phyloP scores from a whole-genome alignment of 2,329 filamentous ascomycete genomes.

The Alternaria triticina region DNA sequence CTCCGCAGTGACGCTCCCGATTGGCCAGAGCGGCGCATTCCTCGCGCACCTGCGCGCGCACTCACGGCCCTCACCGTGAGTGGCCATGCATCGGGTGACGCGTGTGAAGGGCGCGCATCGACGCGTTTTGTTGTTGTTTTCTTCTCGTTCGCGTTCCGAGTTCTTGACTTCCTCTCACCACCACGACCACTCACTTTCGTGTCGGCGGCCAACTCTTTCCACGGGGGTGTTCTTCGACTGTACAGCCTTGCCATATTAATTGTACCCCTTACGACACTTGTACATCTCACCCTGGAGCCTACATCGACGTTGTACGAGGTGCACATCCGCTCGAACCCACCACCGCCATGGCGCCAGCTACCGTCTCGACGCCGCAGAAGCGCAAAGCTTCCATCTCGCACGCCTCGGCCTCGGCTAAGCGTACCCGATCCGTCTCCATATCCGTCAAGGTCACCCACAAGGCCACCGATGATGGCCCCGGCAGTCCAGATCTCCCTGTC shows the following conservation, averaged over 20 bases:
- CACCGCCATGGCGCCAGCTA: not conserved
- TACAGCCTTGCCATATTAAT: not conserved
- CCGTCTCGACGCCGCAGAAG: not conserved
- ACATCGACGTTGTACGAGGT: not conserved
- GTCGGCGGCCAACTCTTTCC: not conserved
- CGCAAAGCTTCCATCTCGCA: conserved; percentile 5
- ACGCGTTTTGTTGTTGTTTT: not conserved
- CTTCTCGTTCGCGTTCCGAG: not conserved
- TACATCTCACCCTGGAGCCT: not conserved
- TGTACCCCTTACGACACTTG: not conserved
- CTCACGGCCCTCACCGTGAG: not conserved
- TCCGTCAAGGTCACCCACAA: not conserved
- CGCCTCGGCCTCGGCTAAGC: not conserved
- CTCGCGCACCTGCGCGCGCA: not conserved
- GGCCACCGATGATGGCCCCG: not conserved
- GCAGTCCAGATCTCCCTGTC: not conserved
- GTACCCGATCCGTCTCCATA: not conserved
- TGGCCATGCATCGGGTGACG: not conserved
- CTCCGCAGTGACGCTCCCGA: not conserved
- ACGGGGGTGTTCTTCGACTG: not conserved
- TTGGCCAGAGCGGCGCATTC: not conserved
- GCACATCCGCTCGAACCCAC: not conserved
- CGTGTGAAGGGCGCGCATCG: not conserved
- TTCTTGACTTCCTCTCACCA: not conserved
- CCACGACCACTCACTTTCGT: not conserved